Conservation (phyloP, 2,329 filamentous ascomycete genomes). For the Emergomyces orientalis region DNA sequence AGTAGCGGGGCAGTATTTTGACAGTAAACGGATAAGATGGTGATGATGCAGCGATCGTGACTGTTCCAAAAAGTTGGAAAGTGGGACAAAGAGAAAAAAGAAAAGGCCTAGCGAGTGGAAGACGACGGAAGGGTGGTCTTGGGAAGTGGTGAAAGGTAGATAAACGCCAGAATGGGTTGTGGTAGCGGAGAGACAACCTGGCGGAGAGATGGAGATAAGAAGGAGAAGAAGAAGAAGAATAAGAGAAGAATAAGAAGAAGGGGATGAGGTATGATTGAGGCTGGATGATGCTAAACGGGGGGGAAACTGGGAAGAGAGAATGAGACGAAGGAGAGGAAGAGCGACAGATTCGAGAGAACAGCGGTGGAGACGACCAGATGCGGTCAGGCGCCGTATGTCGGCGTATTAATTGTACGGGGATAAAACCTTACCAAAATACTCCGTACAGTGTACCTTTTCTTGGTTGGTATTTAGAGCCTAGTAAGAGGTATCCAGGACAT, state of each 20-base stretch:
- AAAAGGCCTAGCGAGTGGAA: constrained; percentile 8
- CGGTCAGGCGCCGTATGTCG: no score
- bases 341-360: no score
- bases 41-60: not conserved
- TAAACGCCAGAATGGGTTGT: not conserved
- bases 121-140: not conserved
- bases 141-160: not conserved
- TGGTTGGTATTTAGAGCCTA: no score
- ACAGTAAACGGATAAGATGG: not conserved
- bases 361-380: no score
- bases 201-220: not conserved
- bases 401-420: no score
- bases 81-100: constrained; percentile 16
- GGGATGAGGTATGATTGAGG: not conserved
- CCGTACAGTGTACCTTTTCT: no score
- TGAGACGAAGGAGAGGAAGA: no score
- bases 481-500: no score
- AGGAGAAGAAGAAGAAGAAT: not conserved
- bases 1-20: not conserved
- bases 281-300: no score
- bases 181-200: not conserved
- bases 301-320: no score
- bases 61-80: constrained; percentile 11
- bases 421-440: no score
- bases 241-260: not conserved